These are phyloP conservation scores for Hemisphaericaspora xylofermentans DNA, from an alignment of 1,139 yeast species.

Conservation along the genomic window DNA sequence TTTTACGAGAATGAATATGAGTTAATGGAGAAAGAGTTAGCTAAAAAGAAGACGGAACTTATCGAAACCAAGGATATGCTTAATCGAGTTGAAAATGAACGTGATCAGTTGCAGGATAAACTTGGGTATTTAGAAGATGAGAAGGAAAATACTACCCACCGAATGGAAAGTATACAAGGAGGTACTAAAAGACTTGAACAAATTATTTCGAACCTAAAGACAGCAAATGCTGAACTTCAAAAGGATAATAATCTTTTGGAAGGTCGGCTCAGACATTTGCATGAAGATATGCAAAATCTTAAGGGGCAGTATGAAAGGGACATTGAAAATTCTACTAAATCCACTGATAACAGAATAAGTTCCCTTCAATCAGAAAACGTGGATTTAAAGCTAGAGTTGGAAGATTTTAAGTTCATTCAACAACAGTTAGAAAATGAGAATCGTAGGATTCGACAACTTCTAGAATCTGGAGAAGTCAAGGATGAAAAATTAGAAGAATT, in stretches of 20 bases:
- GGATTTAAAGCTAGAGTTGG: slow-evolving; percentile 4
- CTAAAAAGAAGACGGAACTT: slow-evolving; percentile 1
- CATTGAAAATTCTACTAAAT: neutral
- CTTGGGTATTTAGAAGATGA: neutral
- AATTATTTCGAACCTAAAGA: neutral
- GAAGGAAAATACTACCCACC: neutral
- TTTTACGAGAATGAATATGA: slow-evolving; percentile 11
- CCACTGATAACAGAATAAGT: slow-evolving; percentile 1
- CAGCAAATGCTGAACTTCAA: slow-evolving; percentile 1
- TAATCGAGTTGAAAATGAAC: neutral
- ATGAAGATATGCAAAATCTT: neutral
- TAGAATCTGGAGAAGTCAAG: slow-evolving; percentile 1
- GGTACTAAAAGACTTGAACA: neutral
- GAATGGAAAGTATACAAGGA: neutral
- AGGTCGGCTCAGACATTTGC: neutral
- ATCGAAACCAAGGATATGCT: neutral
- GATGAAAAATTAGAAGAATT: slow-evolving; percentile 3
- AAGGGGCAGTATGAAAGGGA: neutral
- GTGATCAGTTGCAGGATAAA: slow-evolving; percentile 1
- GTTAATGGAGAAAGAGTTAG: slow-evolving; percentile 6
- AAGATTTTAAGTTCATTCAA: slow-evolving; percentile 1
- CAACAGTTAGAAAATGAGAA: slow-evolving; percentile 5
- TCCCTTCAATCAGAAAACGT: slow-evolving; percentile 4
- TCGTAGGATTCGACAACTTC: neutral
- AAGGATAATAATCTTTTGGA: neutral